phyloP scores from a whole-genome alignment of 306 rosid genomes.

The Luffa acutangula region DNA sequence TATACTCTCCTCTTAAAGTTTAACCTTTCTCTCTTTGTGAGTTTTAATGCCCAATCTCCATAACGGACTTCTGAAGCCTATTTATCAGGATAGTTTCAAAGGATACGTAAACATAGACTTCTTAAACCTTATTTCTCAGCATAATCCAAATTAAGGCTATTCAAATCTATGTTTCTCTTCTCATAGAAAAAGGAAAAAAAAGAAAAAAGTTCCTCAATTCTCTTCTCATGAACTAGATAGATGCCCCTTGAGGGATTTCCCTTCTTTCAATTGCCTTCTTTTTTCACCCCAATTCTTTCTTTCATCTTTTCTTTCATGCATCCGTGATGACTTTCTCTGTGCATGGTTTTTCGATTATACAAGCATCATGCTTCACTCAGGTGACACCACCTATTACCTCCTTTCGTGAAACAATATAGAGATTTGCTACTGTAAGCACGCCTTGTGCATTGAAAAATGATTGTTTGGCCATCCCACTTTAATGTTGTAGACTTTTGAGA shows the following conservation, averaged over 20 bases:
- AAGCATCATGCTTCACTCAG: background rate
- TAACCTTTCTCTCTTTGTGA: background rate
- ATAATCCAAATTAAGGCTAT: background rate
- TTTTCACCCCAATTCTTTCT: background rate
- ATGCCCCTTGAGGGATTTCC: background rate
- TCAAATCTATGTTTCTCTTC: too few relatives aligned
- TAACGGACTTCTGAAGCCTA: too few relatives aligned
- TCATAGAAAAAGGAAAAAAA: too few relatives aligned
- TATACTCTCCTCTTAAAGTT: background rate
- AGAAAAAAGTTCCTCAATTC: too few relatives aligned
- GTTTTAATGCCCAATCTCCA: background rate
- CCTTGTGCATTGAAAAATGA: background rate
- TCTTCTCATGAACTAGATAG: too few relatives aligned
- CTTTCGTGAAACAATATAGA: background rate
- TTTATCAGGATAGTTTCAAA: too few relatives aligned
- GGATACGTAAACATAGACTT: background rate
- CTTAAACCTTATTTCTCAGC: background rate
- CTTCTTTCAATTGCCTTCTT: background rate
- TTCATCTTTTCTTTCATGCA: background rate
- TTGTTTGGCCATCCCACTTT: background rate
- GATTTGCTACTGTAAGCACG: background rate
- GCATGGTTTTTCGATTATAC: background rate
- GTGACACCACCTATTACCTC: background rate
- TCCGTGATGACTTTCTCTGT: background rate
- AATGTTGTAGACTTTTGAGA: background rate